phyloP scores from a whole-genome alignment of 1,139 yeast species.

The Geotrichum citri-aurantii region DNA sequence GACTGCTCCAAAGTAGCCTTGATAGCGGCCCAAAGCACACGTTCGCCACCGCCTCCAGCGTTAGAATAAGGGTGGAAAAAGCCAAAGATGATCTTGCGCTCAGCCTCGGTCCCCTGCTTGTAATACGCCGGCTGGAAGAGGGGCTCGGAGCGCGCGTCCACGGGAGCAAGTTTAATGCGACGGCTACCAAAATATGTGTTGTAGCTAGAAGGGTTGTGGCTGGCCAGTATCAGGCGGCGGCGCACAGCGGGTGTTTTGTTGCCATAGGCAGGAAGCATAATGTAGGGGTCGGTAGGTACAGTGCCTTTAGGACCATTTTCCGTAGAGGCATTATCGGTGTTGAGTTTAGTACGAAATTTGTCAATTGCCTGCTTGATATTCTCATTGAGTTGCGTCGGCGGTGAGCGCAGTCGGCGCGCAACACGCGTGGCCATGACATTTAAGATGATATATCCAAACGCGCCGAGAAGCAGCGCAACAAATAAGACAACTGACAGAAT shows the following conservation, averaged over 20 bases:
- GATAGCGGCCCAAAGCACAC: constrained; percentile 94
- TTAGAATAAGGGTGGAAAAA: constrained; percentile 95
- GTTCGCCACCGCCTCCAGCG: constrained; percentile 98
- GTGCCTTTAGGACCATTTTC: neutral
- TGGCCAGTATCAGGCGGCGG: constrained; percentile 50
- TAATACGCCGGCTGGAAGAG: constrained; percentile 5
- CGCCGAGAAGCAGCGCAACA: constrained; percentile 13
- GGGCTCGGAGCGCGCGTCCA: constrained; percentile 7
- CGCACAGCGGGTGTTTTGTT: constrained; percentile 41
- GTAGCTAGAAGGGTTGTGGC: constrained; percentile 46
- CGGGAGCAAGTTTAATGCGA: constrained; percentile 13
- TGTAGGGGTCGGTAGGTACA: neutral
- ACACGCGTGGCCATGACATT: neutral
- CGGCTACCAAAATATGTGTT: constrained; percentile 25
- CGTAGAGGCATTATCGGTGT: neutral
- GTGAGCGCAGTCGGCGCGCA: constrained; percentile 28
- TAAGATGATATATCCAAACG: constrained; percentile 9
- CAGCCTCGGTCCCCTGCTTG: constrained; percentile 14
- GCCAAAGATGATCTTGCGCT: constrained; percentile 54
- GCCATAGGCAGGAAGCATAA: constrained; percentile 22
- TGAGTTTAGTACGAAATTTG: neutral
- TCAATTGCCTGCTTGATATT: constrained; percentile 11
- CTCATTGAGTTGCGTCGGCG: constrained; percentile 22
- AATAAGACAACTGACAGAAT: constrained; percentile 15
- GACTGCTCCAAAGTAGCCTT: constrained; percentile 55